Conservation (phyloP, 768 basidiomycete species). For the Rhodocollybia butyracea region DNA sequence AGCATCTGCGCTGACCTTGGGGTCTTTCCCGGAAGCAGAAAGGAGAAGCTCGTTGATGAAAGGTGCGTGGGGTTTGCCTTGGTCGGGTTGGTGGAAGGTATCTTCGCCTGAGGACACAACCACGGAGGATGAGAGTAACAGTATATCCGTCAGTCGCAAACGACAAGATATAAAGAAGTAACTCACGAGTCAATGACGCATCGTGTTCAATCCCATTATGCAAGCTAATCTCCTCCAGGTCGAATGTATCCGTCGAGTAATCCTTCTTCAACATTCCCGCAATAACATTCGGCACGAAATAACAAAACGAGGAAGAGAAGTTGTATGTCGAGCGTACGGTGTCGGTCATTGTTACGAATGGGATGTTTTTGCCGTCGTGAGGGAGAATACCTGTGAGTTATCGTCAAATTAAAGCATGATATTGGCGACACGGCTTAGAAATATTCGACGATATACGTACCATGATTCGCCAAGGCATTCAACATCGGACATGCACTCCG, state of each 20-base stretch:
- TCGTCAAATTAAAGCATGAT: too few relatives aligned
- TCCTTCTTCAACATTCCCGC: slow-evolving; percentile 55
- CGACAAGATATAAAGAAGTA: slow-evolving; percentile 22
- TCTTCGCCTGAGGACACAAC: slow-evolving; percentile 48
- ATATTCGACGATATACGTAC: too few relatives aligned
- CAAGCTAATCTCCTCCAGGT: slow-evolving; percentile 63
- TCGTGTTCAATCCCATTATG: slow-evolving; percentile 81
- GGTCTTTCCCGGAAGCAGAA: slow-evolving; percentile 50
- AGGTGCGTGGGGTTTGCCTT: slow-evolving; percentile 45
- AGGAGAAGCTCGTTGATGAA: slow-evolving; percentile 56
- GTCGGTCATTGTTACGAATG: slow-evolving; percentile 46
- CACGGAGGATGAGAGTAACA: too few relatives aligned
- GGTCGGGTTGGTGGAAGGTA: slow-evolving; percentile 40
- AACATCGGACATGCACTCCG: slow-evolving; percentile 71
- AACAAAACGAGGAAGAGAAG: slow-evolving; percentile 65
- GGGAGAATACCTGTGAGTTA: slow-evolving; percentile 66
- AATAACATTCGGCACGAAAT: slow-evolving; percentile 59
- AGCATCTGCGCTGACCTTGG: too few relatives aligned
- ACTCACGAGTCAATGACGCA: slow-evolving; percentile 57
- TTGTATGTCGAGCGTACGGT: slow-evolving; percentile 60
- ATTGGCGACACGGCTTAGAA: too few relatives aligned
- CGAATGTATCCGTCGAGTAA: slow-evolving; percentile 58
- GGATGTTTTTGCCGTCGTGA: slow-evolving; percentile 64
- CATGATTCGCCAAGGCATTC: slow-evolving; percentile 84
- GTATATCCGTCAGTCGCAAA: background rate